Evolutionary conservation across 2,329 filamentous ascomycete genomes (phyloP).

Genomic region (Claviceps sp.): DNA sequence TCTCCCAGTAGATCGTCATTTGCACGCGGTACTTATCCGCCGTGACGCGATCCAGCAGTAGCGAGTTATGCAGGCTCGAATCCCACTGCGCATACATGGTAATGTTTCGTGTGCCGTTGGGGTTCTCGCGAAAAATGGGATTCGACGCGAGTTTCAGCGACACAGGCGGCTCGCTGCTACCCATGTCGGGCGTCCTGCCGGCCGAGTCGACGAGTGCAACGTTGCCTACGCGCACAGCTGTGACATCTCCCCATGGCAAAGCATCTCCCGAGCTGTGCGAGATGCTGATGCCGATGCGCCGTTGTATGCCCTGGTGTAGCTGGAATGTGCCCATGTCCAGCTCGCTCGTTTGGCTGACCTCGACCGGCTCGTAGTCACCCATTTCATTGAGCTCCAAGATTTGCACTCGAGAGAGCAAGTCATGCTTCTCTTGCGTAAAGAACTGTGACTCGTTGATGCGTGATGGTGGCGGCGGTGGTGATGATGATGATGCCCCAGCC

Average conservation of each 20-base stretch:
- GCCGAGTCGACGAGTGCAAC: slow-evolving; percentile 73
- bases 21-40: slow-evolving; percentile 89
- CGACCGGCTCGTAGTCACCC: slow-evolving; percentile 82
- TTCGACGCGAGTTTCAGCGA: slow-evolving; percentile 62
- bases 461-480: slow-evolving; percentile 19
- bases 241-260: slow-evolving; percentile 78
- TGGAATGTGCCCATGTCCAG: slow-evolving; percentile 87
- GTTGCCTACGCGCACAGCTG: slow-evolving; percentile 61
- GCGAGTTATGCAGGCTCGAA: slow-evolving; percentile 78
- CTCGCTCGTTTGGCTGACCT: slow-evolving; percentile 76
- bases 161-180: slow-evolving; percentile 59
- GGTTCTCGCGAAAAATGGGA: slow-evolving; percentile 70
- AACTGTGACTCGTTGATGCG: slow-evolving; percentile 86
- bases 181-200: slow-evolving; percentile 73
- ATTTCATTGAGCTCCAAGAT: slow-evolving; percentile 84
- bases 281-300: slow-evolving; percentile 76
- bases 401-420: slow-evolving; percentile 78
- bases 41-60: slow-evolving; percentile 87
- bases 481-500: slow-evolving; percentile 25
- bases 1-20: slow-evolving; percentile 75
- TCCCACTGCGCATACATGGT: slow-evolving; percentile 92
- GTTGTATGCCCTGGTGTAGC: slow-evolving; percentile 85
- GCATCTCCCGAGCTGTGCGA: slow-evolving; percentile 82
- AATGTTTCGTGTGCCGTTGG: slow-evolving; percentile 80
- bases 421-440: slow-evolving; percentile 84